phyloP scores from a whole-genome alignment of 2,329 filamentous ascomycete species.

The Nannizzia gypsea region DNA sequence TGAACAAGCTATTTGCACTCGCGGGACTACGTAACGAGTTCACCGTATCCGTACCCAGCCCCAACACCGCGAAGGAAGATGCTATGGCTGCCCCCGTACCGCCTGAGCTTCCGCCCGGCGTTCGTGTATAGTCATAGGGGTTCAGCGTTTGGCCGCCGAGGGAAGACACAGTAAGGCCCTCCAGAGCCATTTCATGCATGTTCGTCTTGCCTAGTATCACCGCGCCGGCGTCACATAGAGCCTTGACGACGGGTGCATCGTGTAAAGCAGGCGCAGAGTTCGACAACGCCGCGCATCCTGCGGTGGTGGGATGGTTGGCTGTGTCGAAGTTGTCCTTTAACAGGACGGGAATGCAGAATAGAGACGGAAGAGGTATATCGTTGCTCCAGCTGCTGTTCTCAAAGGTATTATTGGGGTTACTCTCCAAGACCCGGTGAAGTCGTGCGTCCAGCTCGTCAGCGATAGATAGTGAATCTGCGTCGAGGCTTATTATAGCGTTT shows the following conservation, averaged over 20 bases:
- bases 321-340: slow-evolving; percentile 56
- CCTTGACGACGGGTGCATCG: slow-evolving; percentile 42
- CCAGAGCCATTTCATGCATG: slow-evolving; percentile 52
- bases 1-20: slow-evolving; percentile 49
- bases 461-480: slow-evolving; percentile 36
- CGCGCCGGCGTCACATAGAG: slow-evolving; percentile 41
- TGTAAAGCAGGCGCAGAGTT: slow-evolving; percentile 26
- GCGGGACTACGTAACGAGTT: slow-evolving; percentile 53
- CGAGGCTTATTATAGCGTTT: slow-evolving; percentile 47
- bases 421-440: not conserved
- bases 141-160: slow-evolving; percentile 54
- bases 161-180: slow-evolving; percentile 52
- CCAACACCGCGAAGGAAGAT: slow-evolving; percentile 46
- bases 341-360: slow-evolving; percentile 52
- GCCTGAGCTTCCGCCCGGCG: slow-evolving; percentile 53
- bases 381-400: not conserved
- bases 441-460: slow-evolving; percentile 41
- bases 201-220: slow-evolving; percentile 51
- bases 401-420: not conserved
- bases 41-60: slow-evolving; percentile 50
- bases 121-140: slow-evolving; percentile 54
- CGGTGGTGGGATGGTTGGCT: slow-evolving; percentile 45
- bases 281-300: slow-evolving; percentile 41
- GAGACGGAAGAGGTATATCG: slow-evolving; percentile 26
- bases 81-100: slow-evolving; percentile 52